Base-by-base conservation (phyloP, 2,329 filamentous ascomycete genomes). In the Alternaria arborescens region DNA sequence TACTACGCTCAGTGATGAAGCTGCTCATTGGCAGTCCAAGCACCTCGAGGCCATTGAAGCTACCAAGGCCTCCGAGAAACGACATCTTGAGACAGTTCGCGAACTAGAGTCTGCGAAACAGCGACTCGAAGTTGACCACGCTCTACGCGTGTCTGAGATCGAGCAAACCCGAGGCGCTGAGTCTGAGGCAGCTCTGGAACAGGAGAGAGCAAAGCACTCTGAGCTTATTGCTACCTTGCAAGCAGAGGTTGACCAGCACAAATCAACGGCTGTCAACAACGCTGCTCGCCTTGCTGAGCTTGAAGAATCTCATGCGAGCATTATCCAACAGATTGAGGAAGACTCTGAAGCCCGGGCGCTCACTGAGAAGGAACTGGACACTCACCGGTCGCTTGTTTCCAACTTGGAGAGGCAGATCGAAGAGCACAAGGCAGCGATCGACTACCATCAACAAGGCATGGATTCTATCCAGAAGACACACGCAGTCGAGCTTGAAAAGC, bases 181-280 rank as follows among this genome's bases (percentile, higher is more conserved):
- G 50, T 69, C 72, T 32, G 72, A 72, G 5, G 68, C 71, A 24
- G 69, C 70, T 46, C 68, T 82, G 8, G 78, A 81, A 43, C 71
- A 79, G 55, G 81, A 83, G 71, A 76, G 77, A 16, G 40, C 68
- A 5, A 78, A 79, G 65, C 81, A 83, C 24, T 82, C 88, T 60
- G 82, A 85, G 38, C 83, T 84, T 22, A 79, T 88, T 11, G 82
- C 84, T 55, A 74, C 81, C 22, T 80, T 97, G 42, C 90, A 91
- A 64, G 84, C 81, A 60, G 90, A 97, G 74, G 89, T 97, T 54
- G 88, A 94, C 52, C 89, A 93, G 73, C 93, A 97, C 80, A 94
- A 91, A 80, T 81, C 85, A 4, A 87, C 91, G 38, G 89, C 96
- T 69, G 85, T 86, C 64, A 85, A 82, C 66, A 92, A 94, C 70